Percentiles rank a stretch among this genome's conserved stretches.
phyloP scores from a whole-genome alignment of 192 early-diverging fungal genomes.

The Chytriomyces sp. region DNA sequence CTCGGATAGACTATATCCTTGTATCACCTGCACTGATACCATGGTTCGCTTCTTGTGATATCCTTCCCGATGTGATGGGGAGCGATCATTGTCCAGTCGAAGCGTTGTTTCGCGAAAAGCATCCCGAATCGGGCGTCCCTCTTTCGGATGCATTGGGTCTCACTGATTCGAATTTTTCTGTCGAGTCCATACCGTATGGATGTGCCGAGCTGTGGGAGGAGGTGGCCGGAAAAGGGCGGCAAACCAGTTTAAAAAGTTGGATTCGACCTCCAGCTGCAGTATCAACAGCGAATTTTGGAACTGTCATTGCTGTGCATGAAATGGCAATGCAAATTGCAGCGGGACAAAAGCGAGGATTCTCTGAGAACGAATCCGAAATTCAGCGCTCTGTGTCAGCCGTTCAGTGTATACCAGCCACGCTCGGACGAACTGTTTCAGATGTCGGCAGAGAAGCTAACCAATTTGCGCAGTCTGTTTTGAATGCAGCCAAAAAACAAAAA shows the following conservation, averaged over 20 bases:
- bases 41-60: slow-evolving; percentile 65
- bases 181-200: slow-evolving; percentile 34
- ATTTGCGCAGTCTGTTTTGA: no score
- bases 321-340: no score
- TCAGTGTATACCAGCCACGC: no score
- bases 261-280: neutral
- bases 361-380: no score
- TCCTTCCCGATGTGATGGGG: slow-evolving; percentile 67
- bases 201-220: slow-evolving; percentile 66
- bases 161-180: neutral
- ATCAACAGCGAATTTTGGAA: no score
- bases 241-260: slow-evolving; percentile 58
- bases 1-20: slow-evolving; percentile 80
- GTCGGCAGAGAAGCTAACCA: no score
- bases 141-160: slow-evolving; percentile 24
- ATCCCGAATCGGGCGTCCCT: slow-evolving; percentile 34
- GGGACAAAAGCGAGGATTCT: no score
- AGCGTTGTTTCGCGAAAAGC: slow-evolving; percentile 19
- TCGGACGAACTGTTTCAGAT: no score
- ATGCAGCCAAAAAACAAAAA: no score
- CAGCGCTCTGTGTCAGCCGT: no score
- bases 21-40: slow-evolving; percentile 54
- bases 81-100: slow-evolving; percentile 84
- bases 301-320: no score
- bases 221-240: slow-evolving; percentile 57